phyloP scores from a whole-genome alignment of 1,139 yeast genomes.

The Debaryomyces psychrophilus region DNA sequence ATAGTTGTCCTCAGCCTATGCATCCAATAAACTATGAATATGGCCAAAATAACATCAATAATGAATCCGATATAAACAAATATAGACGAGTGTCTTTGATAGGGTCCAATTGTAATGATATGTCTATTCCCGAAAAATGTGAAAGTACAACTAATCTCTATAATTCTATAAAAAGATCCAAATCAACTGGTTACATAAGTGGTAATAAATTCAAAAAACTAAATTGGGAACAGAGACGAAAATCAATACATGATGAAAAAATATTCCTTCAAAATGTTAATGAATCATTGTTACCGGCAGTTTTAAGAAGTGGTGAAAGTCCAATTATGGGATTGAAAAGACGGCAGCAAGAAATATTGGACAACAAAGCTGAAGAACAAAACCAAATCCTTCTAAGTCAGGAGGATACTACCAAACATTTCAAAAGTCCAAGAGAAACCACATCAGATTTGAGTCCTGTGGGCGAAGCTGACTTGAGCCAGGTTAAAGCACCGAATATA shows the following conservation, averaged over 20 bases:
- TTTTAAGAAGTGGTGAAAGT: constrained; percentile 38
- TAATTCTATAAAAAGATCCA: constrained; percentile 24
- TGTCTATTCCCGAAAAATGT: background rate
- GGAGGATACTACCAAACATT: background rate
- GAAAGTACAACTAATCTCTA: too few relatives aligned
- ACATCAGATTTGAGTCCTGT: background rate
- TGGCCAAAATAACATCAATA: background rate
- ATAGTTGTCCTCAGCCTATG: background rate
- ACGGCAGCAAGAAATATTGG: constrained; percentile 20
- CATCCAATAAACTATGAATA: background rate
- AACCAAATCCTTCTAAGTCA: background rate
- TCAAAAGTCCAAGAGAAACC: background rate
- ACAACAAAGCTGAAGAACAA: constrained; percentile 8
- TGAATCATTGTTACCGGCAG: constrained; percentile 41
- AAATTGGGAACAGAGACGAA: constrained; percentile 29
- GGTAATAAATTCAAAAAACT: constrained; percentile 14
- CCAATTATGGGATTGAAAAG: constrained; percentile 34
- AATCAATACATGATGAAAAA: constrained; percentile 38
- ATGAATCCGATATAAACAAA: constrained; percentile 2
- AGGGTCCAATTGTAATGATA: constrained; percentile 10
- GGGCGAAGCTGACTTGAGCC: background rate
- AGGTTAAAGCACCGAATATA: background rate
- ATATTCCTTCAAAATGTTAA: constrained; percentile 34
- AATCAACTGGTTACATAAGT: constrained; percentile 28
- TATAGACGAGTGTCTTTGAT: constrained; percentile 15